Evolutionary conservation across 805 yeast genomes (phyloP).

Genomic region (Spathaspora hagerdaliae): DNA sequence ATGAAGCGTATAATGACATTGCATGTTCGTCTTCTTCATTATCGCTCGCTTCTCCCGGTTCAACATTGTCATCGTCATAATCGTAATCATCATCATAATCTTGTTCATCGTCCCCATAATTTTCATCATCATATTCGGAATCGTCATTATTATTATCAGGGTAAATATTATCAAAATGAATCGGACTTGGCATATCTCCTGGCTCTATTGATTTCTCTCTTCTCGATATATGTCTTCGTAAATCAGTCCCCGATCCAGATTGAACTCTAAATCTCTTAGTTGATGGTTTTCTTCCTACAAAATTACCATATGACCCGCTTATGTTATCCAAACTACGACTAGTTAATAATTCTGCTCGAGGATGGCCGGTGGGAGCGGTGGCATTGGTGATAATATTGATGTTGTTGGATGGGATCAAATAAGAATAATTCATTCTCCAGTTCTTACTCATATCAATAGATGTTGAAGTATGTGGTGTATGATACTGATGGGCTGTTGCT

Average conservation of each 20-base stretch:
- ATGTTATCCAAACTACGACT: constrained; percentile 24
- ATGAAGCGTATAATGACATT: constrained; percentile 60
- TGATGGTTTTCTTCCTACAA: constrained; percentile 16
- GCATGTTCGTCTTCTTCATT: constrained; percentile 64
- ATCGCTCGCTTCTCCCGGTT: constrained; percentile 20
- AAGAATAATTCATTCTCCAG: constrained; percentile 29
- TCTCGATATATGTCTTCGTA: constrained; percentile 3
- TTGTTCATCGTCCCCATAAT: constrained; percentile 1
- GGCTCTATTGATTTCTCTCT: constrained; percentile 5
- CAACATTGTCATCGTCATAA: constrained; percentile 9
- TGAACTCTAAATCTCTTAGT: constrained; percentile 9
- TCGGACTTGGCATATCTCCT: constrained; percentile 2
- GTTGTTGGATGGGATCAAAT: constrained; percentile 6
- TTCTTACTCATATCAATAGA: constrained; percentile 2
- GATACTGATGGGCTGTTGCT: constrained; percentile 2
- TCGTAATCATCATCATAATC: constrained; percentile 24
- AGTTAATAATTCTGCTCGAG: constrained; percentile 14
- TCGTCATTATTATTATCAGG: background rate
- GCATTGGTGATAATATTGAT: no score
- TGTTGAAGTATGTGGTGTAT: background rate
- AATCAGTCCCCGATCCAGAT: constrained; percentile 14
- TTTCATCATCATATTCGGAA: background rate
- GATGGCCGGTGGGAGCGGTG: constrained; percentile 8
- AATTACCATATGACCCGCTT: constrained; percentile 19
- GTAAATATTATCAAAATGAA: constrained; percentile 1